These are phyloP conservation scores for Mortierella sp. DNA, from an alignment of 371 early-diverging fungal species.

Conservation along the genomic window DNA sequence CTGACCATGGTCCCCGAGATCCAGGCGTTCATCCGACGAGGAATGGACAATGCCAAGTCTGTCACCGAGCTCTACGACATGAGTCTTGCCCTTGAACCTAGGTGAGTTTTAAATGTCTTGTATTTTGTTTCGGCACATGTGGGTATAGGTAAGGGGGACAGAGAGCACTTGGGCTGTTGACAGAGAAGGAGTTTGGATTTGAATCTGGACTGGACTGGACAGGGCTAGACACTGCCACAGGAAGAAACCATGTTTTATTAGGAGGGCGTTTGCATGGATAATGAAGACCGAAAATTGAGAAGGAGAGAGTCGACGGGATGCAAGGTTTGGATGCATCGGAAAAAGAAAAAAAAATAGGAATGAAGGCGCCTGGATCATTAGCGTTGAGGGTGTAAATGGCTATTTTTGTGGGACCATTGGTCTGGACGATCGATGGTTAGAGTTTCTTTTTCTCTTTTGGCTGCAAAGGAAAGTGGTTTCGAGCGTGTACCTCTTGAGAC, in stretches of 20 bases:
- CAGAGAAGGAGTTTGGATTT: too few relatives aligned
- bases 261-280: neutral
- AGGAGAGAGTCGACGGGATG: conserved; percentile 3
- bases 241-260: neutral
- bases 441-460: neutral
- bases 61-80: conserved; percentile 79
- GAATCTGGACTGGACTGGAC: neutral
- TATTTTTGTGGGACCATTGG: neutral
- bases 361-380: neutral
- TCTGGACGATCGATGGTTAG: neutral
- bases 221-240: neutral
- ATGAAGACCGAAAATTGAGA: neutral
- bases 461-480: neutral
- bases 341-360: neutral
- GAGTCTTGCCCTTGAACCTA: conserved; percentile 79
- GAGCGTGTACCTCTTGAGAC: neutral
- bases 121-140: neutral
- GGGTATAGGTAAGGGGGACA: neutral
- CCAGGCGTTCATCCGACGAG: conserved; percentile 79
- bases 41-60: conserved; percentile 69
- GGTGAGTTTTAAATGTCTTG: conserved; percentile 44
- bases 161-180: neutral
- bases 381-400: neutral
- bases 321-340: conserved; percentile 4
- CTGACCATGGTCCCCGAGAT: conserved; percentile 83